A percentile compares a stretch with the other conserved stretches of the same genome.
Conservation (phyloP, 805 yeast species). For the Metschnikowia anglica region DNA sequence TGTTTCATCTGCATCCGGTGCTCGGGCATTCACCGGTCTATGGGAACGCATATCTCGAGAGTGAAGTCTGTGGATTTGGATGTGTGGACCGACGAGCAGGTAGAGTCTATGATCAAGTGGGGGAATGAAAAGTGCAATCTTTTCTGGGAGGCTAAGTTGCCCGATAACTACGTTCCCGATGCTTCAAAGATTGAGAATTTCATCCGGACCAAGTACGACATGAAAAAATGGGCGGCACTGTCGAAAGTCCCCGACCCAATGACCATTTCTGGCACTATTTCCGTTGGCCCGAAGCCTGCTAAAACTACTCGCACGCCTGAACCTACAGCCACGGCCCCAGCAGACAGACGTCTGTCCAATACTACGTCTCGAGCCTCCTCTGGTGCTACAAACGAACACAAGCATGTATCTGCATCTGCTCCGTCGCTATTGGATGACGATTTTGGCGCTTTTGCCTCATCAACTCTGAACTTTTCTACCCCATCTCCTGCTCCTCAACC, state of each 20-base stretch:
- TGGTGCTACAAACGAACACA: neutral
- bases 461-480: conserved; percentile 17
- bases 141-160: conserved; percentile 82
- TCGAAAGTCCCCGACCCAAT: conserved; percentile 59
- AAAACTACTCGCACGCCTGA: neutral
- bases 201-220: conserved; percentile 87
- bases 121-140: conserved; percentile 78
- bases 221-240: conserved; percentile 81
- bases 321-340: neutral
- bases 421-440: conserved; percentile 36
- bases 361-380: neutral
- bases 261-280: conserved; percentile 27
- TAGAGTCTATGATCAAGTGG: conserved; percentile 78
- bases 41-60: conserved; percentile 93
- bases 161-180: conserved; percentile 71
- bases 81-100: conserved; percentile 94
- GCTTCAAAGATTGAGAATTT: conserved; percentile 83
- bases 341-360: too few species aligned
- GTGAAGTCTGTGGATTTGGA: conserved; percentile 94
- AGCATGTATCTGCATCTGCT: conserved; percentile 4
- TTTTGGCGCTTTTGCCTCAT: conserved; percentile 41
- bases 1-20: conserved; percentile 91
- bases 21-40: conserved; percentile 91
- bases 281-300: too few species aligned
- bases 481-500: conserved; percentile 4